Conservation (phyloP, 371 early-diverging fungal genomes). For the Mortierella sp. region DNA sequence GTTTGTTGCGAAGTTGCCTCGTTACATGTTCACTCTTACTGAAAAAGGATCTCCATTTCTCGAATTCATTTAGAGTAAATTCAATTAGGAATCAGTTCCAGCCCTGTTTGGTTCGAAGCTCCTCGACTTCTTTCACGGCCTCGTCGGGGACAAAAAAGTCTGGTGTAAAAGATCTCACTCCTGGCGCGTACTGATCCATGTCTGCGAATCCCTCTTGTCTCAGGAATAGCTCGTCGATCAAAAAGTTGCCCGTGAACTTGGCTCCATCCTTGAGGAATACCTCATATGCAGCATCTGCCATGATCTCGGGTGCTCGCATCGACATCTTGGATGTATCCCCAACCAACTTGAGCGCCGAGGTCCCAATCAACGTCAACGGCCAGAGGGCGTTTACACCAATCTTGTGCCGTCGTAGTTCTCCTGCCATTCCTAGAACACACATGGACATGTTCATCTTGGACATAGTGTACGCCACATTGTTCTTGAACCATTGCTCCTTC, state of each 20-base stretch:
- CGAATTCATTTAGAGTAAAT: no score
- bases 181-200: constrained; percentile 74
- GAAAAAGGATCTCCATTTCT: no score
- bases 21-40: no score
- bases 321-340: constrained; percentile 38
- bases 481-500: constrained; percentile 73
- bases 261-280: constrained; percentile 64
- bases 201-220: constrained; percentile 72
- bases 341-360: constrained; percentile 74
- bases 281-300: constrained; percentile 84
- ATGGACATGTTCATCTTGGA: constrained; percentile 83
- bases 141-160: constrained; percentile 77
- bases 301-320: constrained; percentile 73
- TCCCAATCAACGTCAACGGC: constrained; percentile 81
- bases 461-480: constrained; percentile 79
- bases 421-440: constrained; percentile 77
- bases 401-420: constrained; percentile 70
- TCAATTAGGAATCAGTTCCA: constrained; percentile 49
- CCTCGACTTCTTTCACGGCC: constrained; percentile 41
- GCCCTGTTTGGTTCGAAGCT: constrained; percentile 43
- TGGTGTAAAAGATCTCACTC: constrained; percentile 61
- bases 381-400: constrained; percentile 86
- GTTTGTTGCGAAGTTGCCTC: no score
- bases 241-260: constrained; percentile 77
- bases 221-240: constrained; percentile 79